Conservation (phyloP, 2,329 filamentous ascomycete species). For the Magnaporthiopsis rhizophila region DNA sequence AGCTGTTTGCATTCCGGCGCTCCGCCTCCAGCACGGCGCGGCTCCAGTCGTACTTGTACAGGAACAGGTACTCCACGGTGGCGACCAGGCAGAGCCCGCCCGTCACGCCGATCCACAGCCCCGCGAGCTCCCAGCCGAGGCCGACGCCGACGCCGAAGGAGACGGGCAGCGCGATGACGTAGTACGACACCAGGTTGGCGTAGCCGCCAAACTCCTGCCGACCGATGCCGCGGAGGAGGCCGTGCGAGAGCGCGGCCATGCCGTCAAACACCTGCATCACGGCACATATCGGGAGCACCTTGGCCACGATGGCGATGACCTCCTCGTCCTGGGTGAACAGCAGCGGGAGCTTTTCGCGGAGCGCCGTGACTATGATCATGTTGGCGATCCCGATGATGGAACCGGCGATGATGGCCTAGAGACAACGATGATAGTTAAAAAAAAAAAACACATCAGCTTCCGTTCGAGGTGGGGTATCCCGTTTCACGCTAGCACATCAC, state of each 20-base stretch:
- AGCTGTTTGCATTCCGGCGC: slow-evolving; percentile 32
- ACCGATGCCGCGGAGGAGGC: slow-evolving; percentile 78
- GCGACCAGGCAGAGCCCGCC: slow-evolving; percentile 58
- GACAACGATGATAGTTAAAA: not conserved
- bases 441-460: not conserved
- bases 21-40: slow-evolving; percentile 45
- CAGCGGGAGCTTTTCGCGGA: slow-evolving; percentile 66
- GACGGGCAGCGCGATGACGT: slow-evolving; percentile 75
- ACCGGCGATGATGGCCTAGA: slow-evolving; percentile 52
- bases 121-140: slow-evolving; percentile 66
- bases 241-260: slow-evolving; percentile 70
- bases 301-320: slow-evolving; percentile 60
- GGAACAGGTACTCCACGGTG: slow-evolving; percentile 45
- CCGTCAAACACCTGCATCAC: slow-evolving; percentile 88
- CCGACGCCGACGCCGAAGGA: slow-evolving; percentile 73
- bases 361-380: slow-evolving; percentile 55
- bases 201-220: slow-evolving; percentile 86
- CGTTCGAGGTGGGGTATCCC: not conserved
- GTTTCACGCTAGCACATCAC: slow-evolving; percentile 16
- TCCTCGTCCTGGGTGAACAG: slow-evolving; percentile 70
- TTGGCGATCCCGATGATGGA: slow-evolving; percentile 73
- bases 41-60: slow-evolving; percentile 45
- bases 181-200: slow-evolving; percentile 80
- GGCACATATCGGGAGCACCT: slow-evolving; percentile 71
- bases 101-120: slow-evolving; percentile 74